Conservation (phyloP, 2,329 filamentous ascomycete species). For the Arthrobotrys megalospora region DNA sequence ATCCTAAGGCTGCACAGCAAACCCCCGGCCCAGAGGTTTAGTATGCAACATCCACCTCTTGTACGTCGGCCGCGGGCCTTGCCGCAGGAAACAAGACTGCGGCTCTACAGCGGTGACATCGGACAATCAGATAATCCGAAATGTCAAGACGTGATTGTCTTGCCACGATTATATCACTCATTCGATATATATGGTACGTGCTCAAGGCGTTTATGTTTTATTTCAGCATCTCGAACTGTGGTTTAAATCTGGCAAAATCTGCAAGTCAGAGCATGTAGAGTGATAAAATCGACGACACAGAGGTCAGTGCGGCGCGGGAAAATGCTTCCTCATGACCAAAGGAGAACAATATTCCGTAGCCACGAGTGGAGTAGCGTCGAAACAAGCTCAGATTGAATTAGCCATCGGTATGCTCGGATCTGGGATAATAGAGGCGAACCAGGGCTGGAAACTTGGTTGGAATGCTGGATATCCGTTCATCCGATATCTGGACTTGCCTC, state of each 20-base stretch:
- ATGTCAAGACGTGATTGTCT: conserved; percentile 32
- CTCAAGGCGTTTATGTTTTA: neutral
- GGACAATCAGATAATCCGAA: conserved; percentile 35
- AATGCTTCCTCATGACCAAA: conserved; percentile 11
- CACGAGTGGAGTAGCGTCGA: conserved; percentile 6
- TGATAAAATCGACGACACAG: conserved; percentile 19
- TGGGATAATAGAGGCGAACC: conserved; percentile 26
- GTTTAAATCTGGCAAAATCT: conserved; percentile 28
- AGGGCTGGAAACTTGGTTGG: conserved; percentile 34
- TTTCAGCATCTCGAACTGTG: conserved; percentile 20
- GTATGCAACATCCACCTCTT: neutral
- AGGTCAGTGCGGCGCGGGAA: conserved; percentile 30
- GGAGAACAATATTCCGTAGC: conserved; percentile 16
- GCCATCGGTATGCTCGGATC: conserved; percentile 26
- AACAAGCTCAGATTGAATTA: conserved; percentile 30
- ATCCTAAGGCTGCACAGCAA: conserved; percentile 31
- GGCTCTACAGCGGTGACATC: conserved; percentile 25
- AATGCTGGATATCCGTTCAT: conserved; percentile 48
- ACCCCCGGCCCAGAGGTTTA: conserved; percentile 7
- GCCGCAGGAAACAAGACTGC: conserved; percentile 14
- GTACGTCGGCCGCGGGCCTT: conserved; percentile 19
- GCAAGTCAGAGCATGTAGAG: conserved; percentile 4
- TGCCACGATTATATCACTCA: conserved; percentile 1
- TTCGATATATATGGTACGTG: conserved; percentile 32
- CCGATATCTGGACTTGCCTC: conserved; percentile 33